Evolutionary conservation across 116 monocot genomes (phyloP), one percentile per base, ranked within the genome.

Genomic region (Trichopus zeylanicus): DNA sequence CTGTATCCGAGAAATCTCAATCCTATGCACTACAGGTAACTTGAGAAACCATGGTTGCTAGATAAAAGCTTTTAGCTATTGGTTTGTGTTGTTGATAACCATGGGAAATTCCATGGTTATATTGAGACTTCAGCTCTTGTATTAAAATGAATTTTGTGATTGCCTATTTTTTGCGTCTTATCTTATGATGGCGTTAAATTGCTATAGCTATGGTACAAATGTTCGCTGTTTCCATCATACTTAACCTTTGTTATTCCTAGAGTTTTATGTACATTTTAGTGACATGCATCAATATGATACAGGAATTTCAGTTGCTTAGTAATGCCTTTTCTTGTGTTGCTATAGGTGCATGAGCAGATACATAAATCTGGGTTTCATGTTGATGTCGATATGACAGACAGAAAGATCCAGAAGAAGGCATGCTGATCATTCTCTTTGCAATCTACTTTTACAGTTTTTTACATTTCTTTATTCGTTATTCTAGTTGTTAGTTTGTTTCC

Each of bases 341-440:
- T 59, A 42, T 47, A 93, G 93, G 93, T 93, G 37, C 74, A 62
- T 60, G 80, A 82, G 38, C 71, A 73, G 59, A 74, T 93, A 55
- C 79, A 85, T 79, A 39, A 76, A 60, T 88, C 93, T 85, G 93
- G 93, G 8, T 93, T 64, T 58, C 66, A 70, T 60, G 85, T 88
- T 57, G 85, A 82, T 62, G 67, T 76, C 58, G 93, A 93, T 56
- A 38, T 46, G 46, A 67, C 77, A 28, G 88, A 81, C 28, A 69
- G 79, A 55, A 88, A 79, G 54, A 82, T 88, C 33, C 76, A 85
- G 38, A 93, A 85, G 61, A 88, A 85, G 88, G 78, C 76, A 46
- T 53, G 28, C 34, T 42, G 13, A 13, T 42, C 42, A 42, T 42
- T 42, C 12, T 42, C n/a, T n/a, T 42, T n/a, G 13, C 42, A 42